These are phyloP conservation scores for Dactylellina haptotyla DNA, from an alignment of 2,329 filamentous ascomycete species.

Conservation along the genomic window DNA sequence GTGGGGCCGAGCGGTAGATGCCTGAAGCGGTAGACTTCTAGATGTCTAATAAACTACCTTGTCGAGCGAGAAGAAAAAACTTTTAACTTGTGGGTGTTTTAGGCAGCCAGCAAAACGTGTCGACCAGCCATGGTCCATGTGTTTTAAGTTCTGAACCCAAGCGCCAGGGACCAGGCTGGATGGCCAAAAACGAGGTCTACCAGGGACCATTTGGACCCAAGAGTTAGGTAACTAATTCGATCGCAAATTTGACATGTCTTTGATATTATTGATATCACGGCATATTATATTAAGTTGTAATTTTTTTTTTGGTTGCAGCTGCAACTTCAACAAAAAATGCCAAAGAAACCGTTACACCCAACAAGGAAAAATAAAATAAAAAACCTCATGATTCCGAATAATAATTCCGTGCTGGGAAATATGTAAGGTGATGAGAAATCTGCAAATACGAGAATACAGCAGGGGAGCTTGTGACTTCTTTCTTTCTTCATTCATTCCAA, in stretches of 20 bases:
- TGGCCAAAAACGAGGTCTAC: conserved; percentile 8
- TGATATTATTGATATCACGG: not conserved
- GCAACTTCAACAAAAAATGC: conserved; percentile 1
- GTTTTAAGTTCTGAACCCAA: conserved; percentile 35
- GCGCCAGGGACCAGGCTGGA: conserved; percentile 47
- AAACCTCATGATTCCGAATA: not conserved
- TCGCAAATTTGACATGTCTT: not conserved
- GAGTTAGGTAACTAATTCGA: conserved; percentile 7
- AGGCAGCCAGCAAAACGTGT: conserved; percentile 47
- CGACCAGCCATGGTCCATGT: conserved; percentile 18
- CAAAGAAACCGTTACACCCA: conserved; percentile 36
- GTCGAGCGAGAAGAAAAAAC: conserved; percentile 3
- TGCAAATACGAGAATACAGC: conserved; percentile 29
- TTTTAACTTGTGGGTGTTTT: not conserved
- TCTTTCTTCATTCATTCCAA: not conserved
- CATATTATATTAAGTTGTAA: no score
- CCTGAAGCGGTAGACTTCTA: conserved; percentile 47
- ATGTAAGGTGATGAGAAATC: not conserved
- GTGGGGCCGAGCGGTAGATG: conserved; percentile 13
- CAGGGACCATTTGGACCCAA: conserved; percentile 7
- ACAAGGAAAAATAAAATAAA: not conserved
- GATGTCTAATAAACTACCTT: conserved; percentile 21
- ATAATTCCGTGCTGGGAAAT: not conserved
- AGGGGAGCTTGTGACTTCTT: not conserved
- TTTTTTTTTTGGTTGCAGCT: conserved; percentile 2